Base-by-base conservation (phyloP, 2,329 filamentous ascomycete species). In the Botrytis deweyae region DNA sequence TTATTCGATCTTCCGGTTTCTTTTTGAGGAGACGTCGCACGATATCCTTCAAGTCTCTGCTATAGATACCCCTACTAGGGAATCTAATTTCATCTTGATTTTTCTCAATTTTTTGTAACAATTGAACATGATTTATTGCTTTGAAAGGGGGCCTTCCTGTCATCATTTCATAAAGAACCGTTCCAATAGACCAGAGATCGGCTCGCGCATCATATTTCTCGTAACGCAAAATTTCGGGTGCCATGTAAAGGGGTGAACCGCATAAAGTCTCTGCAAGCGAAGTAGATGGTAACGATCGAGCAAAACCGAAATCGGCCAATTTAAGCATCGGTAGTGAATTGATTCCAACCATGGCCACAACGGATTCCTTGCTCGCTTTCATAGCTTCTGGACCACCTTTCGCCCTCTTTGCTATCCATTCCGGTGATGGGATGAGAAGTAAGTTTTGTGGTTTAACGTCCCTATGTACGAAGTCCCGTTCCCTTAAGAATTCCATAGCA, bases 391-490 rank as follows among this genome's bases (percentile, higher is more conserved):
- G 88, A 49, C 87, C 85, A 74, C 89, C 87, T 72, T 89, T 88
- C 6, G 52, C 52, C 74, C 86, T 85, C 66, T 88, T 86, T 73
- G 88, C 86, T 73, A 91, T 86, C 81, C 93, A 96, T 69, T 90
- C 90, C 10, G 90, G 86, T 1, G 95, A 93, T 3, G 96, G 96
- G 64, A 97, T 92, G 29, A 99, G 87, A 1, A 99, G 87, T 8
- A 99, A 88, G 79, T 99, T 99, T 81, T 99, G 96, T 8, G 96
- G 96, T 82, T 99, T 99, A 79, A 99, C 92, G 81, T 99, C 96
- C 78, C 96, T 93, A 84, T 99, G 96, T 69, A 99, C 94, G 78
- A 97, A 92, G 81, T 97, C 94, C 78, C 91, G 90, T 75, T 90
- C 88, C 72, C 95, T 90, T 71, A 99, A 86, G 80, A 98, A 99